Percentiles rank a stretch among this genome's conserved stretches.
phyloP scores from a whole-genome alignment of 2,329 filamentous ascomycete genomes.

The Parascedosporium putredinis region DNA sequence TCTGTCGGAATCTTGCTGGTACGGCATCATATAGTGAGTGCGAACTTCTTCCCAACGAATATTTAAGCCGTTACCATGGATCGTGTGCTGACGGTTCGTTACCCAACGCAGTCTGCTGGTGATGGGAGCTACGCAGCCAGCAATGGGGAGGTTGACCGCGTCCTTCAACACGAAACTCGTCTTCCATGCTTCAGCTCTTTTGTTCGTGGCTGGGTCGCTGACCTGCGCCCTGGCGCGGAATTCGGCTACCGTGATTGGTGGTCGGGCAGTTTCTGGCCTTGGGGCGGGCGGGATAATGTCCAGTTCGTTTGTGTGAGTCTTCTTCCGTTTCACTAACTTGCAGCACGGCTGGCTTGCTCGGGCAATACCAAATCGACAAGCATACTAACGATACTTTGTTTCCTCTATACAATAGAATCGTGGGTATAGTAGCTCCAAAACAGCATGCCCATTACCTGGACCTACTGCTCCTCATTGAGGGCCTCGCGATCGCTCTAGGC shows the following conservation, averaged over 20 bases:
- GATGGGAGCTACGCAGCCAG: constrained; percentile 27
- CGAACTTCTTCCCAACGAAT: constrained; percentile 32
- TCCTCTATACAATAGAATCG: too few relatives aligned
- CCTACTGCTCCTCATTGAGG: constrained; percentile 15
- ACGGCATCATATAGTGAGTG: constrained; percentile 32
- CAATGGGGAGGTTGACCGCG: constrained; percentile 32
- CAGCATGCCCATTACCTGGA: constrained; percentile 14
- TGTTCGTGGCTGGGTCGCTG: constrained; percentile 19
- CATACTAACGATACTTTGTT: too few relatives aligned
- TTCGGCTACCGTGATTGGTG: constrained; percentile 32
- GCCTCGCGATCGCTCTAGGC: constrained; percentile 31
- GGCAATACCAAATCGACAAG: too few relatives aligned
- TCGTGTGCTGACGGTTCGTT: too few relatives aligned
- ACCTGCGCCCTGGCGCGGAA: constrained; percentile 27
- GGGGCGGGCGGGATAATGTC: constrained; percentile 29
- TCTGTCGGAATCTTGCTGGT: constrained; percentile 39
- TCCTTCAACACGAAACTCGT: constrained; percentile 34
- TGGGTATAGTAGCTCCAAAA: constrained; percentile 15
- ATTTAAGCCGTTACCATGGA: constrained; percentile 24
- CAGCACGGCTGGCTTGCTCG: too few relatives aligned
- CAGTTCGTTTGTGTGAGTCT: constrained; percentile 10
- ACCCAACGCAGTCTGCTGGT: constrained; percentile 32
- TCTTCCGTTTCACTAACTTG: neutral
- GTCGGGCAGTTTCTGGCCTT: constrained; percentile 28
- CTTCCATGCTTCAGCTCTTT: constrained; percentile 15